Evolutionary conservation across 305 asterid genomes (phyloP), one percentile per base, ranked within the genome.

Genomic region (Solanum hybrid): DNA sequence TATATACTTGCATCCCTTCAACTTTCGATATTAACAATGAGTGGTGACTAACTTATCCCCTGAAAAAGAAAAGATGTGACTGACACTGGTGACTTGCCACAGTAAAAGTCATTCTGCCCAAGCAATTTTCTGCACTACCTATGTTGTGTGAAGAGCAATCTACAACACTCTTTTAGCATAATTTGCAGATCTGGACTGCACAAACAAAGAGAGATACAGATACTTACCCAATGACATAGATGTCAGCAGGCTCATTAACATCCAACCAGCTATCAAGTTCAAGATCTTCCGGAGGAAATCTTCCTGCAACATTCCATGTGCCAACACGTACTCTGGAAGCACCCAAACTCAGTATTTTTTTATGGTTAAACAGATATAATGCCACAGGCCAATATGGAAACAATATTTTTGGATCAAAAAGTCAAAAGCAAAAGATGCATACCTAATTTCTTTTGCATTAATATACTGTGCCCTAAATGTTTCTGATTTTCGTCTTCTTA

Each of bases 391-490:
- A 81, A 39, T 65, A 77, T 89, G 85, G 41, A 24, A 39, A 24
- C 84, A 15, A 32, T 72, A 57, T 10, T 65, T 75, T 89, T 83
- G 87, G 51, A 90, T 73, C 86, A 87, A 88, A 86, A 90, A 84
- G 91, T 89, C 87, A 83, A 83, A 13, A 82, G 84, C 86, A 86
- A 82, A 79, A 72, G 76, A 91, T 32, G 39, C 93, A 33, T 92
- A 96, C 99, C 94, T 96, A 89, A 98, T 94, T 90, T 98, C 99
- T 93, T 95, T 98, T 79, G 91, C 87, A 93, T 94, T 91, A 39
- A 98, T 97, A 68, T 97, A 98, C 78, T 98, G 99, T 79, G 98
- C 96, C 93, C 99, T 94, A 88, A 93, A 94, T 79, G 99, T 97
- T 93, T 93, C 99, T 34, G 99, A 98, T 75, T 95, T 98, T 88